Base-by-base conservation (phyloP, 2,329 filamentous ascomycete genomes). In the Grosmannia serpens region DNA sequence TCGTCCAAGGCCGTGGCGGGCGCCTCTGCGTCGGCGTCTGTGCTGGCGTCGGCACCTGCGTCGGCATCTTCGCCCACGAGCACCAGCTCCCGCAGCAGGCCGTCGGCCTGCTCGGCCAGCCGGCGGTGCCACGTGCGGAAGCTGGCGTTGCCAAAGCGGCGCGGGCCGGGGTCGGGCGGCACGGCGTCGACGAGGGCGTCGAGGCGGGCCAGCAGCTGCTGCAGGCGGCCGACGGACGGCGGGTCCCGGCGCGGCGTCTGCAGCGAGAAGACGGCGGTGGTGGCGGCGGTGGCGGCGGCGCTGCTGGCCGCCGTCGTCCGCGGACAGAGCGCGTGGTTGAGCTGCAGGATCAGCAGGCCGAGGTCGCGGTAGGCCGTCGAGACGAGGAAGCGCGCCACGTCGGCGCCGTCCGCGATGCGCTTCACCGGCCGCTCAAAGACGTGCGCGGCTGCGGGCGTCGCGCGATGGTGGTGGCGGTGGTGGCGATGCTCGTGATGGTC, bases 121-220 rank as follows among this genome's bases (percentile, higher is more conserved):
- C 91, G 72, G 53, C 80, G 75, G 69, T 87, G 82, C 92, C 94
- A 99, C 64, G 78, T 88, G 33, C 91, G 81, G 71, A 96, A 99
- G 66, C 88, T 92, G 52, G 89, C 77, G 69, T 99, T 99, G 38
- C 94, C 94, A 69, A 97, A 99, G 62, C 94, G 81, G 57, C 92
- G 80, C 22, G 92, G 91, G 17, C 91, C 91, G 8, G 84, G 83
- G 66, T 95, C 88, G 0, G 92, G 92, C 1, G 91, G 92, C 1
- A 85, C 88, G 67, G 91, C 84, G 20, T 87, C 82, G 55, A 96
- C 82, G 55, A 95, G 79, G 10, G 73, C 73, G 56, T 83, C 81
- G 17, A 95, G 75, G 54, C 76, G 80, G 7, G 77, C 72, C 20
- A 97, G 73, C 41, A 99, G 75, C 11, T 75, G 69, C 69, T 85